Conservation (phyloP, 2,329 filamentous ascomycete genomes). For the Neurospora sp. region DNA sequence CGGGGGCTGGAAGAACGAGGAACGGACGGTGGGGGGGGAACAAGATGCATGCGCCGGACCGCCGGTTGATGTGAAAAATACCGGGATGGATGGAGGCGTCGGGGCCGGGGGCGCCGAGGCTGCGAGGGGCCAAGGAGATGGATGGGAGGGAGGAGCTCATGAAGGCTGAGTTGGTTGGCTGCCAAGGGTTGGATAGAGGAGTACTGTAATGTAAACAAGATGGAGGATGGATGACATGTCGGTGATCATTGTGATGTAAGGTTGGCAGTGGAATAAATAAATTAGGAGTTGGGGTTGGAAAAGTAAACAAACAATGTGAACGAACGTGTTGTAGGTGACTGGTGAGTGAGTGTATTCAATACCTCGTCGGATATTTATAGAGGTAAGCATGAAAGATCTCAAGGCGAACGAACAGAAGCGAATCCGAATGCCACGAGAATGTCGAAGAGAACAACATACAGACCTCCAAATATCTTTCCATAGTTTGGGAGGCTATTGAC, state of each 20-base stretch:
- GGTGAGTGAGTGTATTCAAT: neutral
- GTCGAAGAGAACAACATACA: neutral
- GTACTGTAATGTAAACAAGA: neutral
- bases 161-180: neutral
- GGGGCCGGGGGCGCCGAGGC: neutral
- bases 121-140: neutral
- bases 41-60: neutral
- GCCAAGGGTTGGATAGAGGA: neutral
- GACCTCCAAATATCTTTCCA: neutral
- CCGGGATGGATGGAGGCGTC: neutral
- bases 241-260: neutral
- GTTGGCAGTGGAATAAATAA: neutral
- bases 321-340: neutral
- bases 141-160: neutral
- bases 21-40: neutral
- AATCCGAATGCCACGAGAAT: neutral
- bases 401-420: neutral
- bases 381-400: neutral
- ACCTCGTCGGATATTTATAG: neutral
- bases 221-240: neutral
- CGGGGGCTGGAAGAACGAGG: neutral
- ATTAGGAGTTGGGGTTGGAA: neutral
- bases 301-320: neutral
- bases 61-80: neutral
- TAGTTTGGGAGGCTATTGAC: neutral